Percentiles rank a stretch among this genome's conserved stretches.
phyloP scores from a whole-genome alignment of 768 basidiomycete genomes.

The Pholiota conissans region DNA sequence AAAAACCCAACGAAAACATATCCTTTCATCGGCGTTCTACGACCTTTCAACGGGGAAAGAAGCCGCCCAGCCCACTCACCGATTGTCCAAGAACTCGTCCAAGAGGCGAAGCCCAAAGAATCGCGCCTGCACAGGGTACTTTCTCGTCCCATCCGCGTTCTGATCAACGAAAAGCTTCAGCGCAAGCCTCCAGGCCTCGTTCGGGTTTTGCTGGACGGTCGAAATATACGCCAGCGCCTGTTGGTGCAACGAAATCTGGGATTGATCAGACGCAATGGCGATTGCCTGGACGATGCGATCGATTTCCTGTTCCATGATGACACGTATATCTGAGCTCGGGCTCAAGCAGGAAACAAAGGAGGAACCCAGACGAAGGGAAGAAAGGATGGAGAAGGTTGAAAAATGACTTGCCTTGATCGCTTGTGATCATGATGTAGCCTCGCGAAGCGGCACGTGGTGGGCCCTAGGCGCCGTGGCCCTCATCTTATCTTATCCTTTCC shows the following conservation, averaged over 20 bases:
- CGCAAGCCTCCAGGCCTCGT: constrained; percentile 79
- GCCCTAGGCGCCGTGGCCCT: constrained; percentile 6
- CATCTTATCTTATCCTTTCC: neutral
- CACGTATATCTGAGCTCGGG: constrained; percentile 21
- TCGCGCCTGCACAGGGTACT: constrained; percentile 69
- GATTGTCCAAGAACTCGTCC: constrained; percentile 80
- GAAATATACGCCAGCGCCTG: constrained; percentile 86
- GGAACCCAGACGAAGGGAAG: constrained; percentile 19
- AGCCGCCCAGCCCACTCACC: constrained; percentile 52
- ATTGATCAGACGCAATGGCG: constrained; percentile 81
- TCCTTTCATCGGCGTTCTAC: neutral
- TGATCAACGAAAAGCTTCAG: constrained; percentile 70
- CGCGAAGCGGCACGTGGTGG: constrained; percentile 15
- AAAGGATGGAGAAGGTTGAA: constrained; percentile 14
- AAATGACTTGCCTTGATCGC: constrained; percentile 21
- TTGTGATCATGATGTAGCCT: constrained; percentile 9
- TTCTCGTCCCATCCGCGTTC: constrained; percentile 59
- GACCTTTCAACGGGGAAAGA: neutral
- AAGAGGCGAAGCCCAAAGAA: constrained; percentile 81
- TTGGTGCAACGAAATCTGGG: constrained; percentile 69
- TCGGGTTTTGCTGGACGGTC: constrained; percentile 73
- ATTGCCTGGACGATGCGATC: constrained; percentile 84
- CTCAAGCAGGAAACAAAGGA: constrained; percentile 7
- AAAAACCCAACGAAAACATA: neutral
- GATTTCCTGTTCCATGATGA: constrained; percentile 71